phyloP scores from a whole-genome alignment of 2,329 filamentous ascomycete genomes.

The Microdochium paspali region DNA sequence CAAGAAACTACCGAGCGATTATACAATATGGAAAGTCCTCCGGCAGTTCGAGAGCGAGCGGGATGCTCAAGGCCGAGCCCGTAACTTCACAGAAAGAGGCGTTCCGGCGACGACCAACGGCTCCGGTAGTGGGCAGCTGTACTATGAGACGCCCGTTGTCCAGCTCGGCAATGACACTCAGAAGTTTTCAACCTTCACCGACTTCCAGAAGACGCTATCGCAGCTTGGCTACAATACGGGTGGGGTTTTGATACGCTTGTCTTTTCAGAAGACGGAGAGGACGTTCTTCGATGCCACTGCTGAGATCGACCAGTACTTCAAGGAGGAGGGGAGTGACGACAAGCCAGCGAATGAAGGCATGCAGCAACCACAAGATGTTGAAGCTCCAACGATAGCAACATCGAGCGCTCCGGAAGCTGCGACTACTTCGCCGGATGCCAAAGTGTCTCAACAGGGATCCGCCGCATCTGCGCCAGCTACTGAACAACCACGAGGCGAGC shows the following conservation, averaged over 20 bases:
- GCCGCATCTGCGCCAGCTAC: not conserved
- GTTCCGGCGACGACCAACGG: conserved; percentile 53
- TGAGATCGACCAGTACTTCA: conserved; percentile 71
- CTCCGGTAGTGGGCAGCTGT: conserved; percentile 62
- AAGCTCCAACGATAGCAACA: not conserved
- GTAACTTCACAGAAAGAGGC: conserved; percentile 80
- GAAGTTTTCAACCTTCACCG: conserved; percentile 65
- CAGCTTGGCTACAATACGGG: conserved; percentile 84
- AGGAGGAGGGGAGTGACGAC: conserved; percentile 28
- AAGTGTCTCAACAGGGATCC: not conserved
- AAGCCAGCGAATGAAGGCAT: conserved; percentile 7
- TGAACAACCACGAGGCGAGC: not conserved
- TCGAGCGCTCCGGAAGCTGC: not conserved
- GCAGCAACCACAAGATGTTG: not conserved
- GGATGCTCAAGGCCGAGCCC: conserved; percentile 46
- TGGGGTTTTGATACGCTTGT: conserved; percentile 67
- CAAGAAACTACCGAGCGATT: conserved; percentile 81
- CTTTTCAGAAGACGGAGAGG: conserved; percentile 65
- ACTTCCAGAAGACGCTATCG: conserved; percentile 80
- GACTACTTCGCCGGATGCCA: not conserved
- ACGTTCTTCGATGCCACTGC: conserved; percentile 80
- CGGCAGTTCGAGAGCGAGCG: conserved; percentile 79
- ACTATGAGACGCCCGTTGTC: conserved; percentile 80
- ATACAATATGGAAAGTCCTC: conserved; percentile 80
- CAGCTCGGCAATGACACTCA: conserved; percentile 62